Conservation (phyloP, 306 rosid genomes). For the Vigna angularis region DNA sequence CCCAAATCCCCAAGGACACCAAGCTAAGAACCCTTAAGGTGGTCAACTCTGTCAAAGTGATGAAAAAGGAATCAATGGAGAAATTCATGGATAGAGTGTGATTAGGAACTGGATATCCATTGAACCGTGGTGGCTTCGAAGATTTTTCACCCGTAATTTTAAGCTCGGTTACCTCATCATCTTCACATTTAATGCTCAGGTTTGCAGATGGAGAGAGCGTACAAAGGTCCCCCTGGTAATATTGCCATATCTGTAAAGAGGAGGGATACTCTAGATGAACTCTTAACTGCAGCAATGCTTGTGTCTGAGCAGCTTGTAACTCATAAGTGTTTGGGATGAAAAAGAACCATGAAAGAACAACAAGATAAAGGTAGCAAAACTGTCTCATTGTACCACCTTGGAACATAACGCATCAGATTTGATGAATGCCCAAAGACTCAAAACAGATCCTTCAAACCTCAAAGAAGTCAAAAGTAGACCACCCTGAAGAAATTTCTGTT, state of each 20-base stretch:
- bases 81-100: constrained; percentile 67
- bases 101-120: constrained; percentile 71
- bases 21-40: constrained; percentile 79
- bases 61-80: constrained; percentile 69
- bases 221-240: constrained; percentile 62
- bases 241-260: constrained; percentile 58
- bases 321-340: constrained; percentile 56
- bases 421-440: constrained; percentile 28
- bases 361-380: constrained; percentile 35
- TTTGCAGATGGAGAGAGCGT: constrained; percentile 54
- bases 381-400: constrained; percentile 52
- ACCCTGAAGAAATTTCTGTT: constrained; percentile 24
- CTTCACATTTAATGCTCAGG: constrained; percentile 65
- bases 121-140: constrained; percentile 51
- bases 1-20: constrained; percentile 91
- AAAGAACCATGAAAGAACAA: constrained; percentile 53
- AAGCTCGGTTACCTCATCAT: constrained; percentile 63
- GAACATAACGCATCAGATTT: constrained; percentile 40
- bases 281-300: constrained; percentile 66
- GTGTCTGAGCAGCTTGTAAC: constrained; percentile 60
- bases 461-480: constrained; percentile 36
- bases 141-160: constrained; percentile 72
- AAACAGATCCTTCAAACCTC: constrained; percentile 23
- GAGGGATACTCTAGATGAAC: constrained; percentile 71
- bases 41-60: constrained; percentile 70